Evolutionary conservation across 2,329 filamentous ascomycete genomes (phyloP), one percentile per base, ranked within the genome.

Genomic region (Aspergillus sp.): DNA sequence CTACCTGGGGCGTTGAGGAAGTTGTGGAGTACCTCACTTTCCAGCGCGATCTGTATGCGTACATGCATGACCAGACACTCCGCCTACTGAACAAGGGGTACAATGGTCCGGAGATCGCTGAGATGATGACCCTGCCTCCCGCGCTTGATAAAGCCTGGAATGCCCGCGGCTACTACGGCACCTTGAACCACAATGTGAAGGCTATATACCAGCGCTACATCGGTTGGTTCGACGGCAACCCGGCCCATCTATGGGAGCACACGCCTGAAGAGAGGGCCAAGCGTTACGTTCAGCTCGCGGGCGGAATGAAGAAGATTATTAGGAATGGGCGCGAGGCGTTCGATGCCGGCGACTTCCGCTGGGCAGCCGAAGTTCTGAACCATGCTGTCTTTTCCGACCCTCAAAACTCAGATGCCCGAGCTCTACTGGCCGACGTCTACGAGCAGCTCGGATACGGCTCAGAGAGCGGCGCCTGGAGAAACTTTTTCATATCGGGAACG

Each of bases 381-480:
- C 60, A 66, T 30, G 53, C 47, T 1, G 51, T 64, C 14, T 41
- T 48, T 8, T 47, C 53, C 2, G 42, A 55, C 8, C 8, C 8
- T 12, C 11, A 26, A n/a, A 7, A 8, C 7, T 6, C 8, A 2
- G 25, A 13, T 26, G 8, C 10, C 7, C 25, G 8, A 6, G 25
- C 25, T 26, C 12, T 24, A 16, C 48, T 66, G 3, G 55, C 53
- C 1, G 34, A 35, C 2, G 49, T 56, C 1, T 64, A 53, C 34
- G 47, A 53, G 28, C 36, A 44, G 13, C 51, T 66, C 6, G 62
- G 57, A 0, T 57, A 47, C 32, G 55, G 57, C 8, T 26, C 54
- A 2, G 60, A 64, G 40, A 66, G 64, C 40, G 60, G 45, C 2
- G 57, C 57, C 0, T 66, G 62, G 63, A 43, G 62, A 2, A 64